Evolutionary conservation across 192 early-diverging fungal genomes (phyloP).

Genomic region (Podila clonocystis): DNA sequence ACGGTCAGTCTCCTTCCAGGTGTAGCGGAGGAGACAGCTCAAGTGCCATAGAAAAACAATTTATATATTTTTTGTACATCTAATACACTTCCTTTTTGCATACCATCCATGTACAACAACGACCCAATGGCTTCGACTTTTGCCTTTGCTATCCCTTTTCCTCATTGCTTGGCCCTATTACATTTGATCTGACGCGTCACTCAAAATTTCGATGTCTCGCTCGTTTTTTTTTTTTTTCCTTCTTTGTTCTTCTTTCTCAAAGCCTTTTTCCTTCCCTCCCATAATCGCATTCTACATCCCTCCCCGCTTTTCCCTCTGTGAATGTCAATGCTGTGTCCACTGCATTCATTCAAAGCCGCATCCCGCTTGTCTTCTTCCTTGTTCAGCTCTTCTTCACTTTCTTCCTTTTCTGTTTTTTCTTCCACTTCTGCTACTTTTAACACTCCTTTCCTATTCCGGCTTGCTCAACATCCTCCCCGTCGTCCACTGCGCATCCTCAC

Average conservation of each 20-base stretch:
- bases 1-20: conserved; percentile 31
- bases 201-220: too few relatives aligned
- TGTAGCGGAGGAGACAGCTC: not conserved
- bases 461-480: not conserved
- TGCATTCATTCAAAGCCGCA: not conserved
- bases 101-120: too few relatives aligned
- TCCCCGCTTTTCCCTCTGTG: not conserved
- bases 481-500: not conserved
- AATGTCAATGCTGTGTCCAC: conserved; percentile 4
- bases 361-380: not conserved
- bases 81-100: too few relatives aligned
- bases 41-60: not conserved
- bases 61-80: not conserved
- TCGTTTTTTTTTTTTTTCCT: not conserved
- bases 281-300: not conserved
- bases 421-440: not conserved
- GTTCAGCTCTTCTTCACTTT: not conserved
- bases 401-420: conserved; percentile 7
- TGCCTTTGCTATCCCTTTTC: too few relatives aligned
- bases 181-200: too few relatives aligned
- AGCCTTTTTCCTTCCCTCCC: not conserved
- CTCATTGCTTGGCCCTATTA: too few relatives aligned
- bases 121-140: too few relatives aligned
- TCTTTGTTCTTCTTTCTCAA: not conserved
- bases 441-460: not conserved